phyloP scores from a whole-genome alignment of 2,329 filamentous ascomycete species.

The Trichophyton schoenleinii region DNA sequence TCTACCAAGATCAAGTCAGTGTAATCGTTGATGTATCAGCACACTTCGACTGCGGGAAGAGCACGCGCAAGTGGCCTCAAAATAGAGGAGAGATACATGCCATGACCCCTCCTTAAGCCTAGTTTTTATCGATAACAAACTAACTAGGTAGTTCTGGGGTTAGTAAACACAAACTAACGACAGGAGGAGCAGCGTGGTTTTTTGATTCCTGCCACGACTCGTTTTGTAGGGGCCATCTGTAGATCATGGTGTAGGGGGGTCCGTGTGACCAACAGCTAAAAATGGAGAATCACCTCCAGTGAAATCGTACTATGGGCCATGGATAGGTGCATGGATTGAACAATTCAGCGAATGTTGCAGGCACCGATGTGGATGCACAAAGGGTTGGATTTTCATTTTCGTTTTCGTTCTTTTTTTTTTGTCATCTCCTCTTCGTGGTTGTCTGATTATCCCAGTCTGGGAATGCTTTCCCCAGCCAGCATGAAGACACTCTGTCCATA shows the following conservation, averaged over 20 bases:
- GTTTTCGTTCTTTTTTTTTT: neutral
- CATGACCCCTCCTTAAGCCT: neutral
- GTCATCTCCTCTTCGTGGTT: neutral
- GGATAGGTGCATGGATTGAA: neutral
- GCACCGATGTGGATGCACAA: neutral
- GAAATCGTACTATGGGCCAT: neutral
- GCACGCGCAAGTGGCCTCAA: neutral
- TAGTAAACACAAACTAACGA: neutral
- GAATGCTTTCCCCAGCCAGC: neutral
- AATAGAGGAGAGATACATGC: neutral
- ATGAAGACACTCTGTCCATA: neutral
- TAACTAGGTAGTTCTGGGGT: neutral
- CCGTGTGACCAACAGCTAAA: constrained; percentile 1
- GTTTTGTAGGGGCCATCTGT: neutral
- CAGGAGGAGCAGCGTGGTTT: neutral
- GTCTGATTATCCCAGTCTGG: neutral
- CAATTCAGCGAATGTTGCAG: neutral
- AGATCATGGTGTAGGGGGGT: constrained; percentile 2
- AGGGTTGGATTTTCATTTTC: neutral
- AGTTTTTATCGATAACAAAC: neutral
- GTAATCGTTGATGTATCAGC: neutral
- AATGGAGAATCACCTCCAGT: neutral
- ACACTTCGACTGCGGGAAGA: neutral
- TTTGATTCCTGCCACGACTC: neutral
- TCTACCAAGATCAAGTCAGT: neutral